A percentile compares a stretch with the other conserved stretches of the same genome.
Conservation (phyloP, 2,329 filamentous ascomycete species). For the Alternaria novae-zelandiae region DNA sequence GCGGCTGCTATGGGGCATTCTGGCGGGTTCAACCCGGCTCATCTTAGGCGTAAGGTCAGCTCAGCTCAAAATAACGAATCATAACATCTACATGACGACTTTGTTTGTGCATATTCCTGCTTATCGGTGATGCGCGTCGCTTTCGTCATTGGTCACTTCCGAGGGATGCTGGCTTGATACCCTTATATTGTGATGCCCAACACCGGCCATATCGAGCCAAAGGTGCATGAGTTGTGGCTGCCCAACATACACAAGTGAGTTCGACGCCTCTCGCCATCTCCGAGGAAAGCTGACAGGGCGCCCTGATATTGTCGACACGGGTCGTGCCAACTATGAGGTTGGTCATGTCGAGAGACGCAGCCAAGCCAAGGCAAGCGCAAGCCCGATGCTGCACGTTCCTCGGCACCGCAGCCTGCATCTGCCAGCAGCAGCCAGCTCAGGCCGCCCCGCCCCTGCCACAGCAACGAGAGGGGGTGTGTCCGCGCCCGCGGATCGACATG, state of each 20-base stretch:
- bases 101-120: not conserved
- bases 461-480: not conserved
- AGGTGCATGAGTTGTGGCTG: conserved; percentile 6
- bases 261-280: not conserved
- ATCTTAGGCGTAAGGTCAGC: not conserved
- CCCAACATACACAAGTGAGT: conserved; percentile 5
- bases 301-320: not conserved
- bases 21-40: not conserved
- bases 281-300: conserved; percentile 3
- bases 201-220: not conserved
- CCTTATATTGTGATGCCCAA: conserved; percentile 2
- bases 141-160: not conserved
- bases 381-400: not conserved
- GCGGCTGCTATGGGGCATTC: not conserved
- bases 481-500: conserved; percentile 7
- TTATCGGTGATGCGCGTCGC: not conserved
- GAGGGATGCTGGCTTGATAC: not conserved
- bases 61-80: conserved; percentile 1
- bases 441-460: conserved; percentile 3
- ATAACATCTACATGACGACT: not conserved
- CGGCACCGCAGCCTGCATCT: not conserved
- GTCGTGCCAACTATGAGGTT: conserved; percentile 1
- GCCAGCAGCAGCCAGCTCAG: not conserved
- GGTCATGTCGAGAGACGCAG: not conserved
- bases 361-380: not conserved